Evolutionary conservation across 164 flowering plant species (phyloP).

Genomic region (Protea cynaroides): DNA sequence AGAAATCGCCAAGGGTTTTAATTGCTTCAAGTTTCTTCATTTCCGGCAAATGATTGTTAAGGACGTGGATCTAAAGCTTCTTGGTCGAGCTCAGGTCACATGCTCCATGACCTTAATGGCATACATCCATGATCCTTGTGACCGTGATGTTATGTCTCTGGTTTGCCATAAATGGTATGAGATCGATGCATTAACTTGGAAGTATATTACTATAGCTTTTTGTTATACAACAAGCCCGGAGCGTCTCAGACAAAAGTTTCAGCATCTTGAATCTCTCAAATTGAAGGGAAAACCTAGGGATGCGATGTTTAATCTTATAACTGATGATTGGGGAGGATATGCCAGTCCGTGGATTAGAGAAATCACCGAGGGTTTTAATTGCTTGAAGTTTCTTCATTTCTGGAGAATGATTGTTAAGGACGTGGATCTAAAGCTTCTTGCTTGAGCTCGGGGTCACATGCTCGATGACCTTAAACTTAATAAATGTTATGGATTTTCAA

Average conservation of each 20-base stretch:
- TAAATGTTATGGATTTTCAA: conserved; percentile 86
- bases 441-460: too few relatives aligned
- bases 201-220: conserved; percentile 74
- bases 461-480: conserved; percentile 60
- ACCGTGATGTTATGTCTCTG: conserved; percentile 62
- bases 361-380: conserved; percentile 42
- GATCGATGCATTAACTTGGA: conserved; percentile 67
- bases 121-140: conserved; percentile 60
- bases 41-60: conserved; percentile 79
- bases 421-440: conserved; percentile 62
- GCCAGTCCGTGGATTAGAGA: conserved; percentile 76
- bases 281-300: too few relatives aligned
- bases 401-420: conserved; percentile 83
- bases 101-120: too few relatives aligned
- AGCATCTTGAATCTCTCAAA: conserved; percentile 59
- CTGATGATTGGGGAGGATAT: conserved; percentile 99
- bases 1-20: conserved; percentile 45
- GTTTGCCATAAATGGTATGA: conserved; percentile 77
- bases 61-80: conserved; percentile 73
- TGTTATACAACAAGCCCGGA: conserved; percentile 74
- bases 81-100: too few relatives aligned
- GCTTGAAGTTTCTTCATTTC: conserved; percentile 88
- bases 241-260: conserved; percentile 51
- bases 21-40: too few relatives aligned
- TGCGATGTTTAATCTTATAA: conserved; percentile 89